A percentile compares a stretch with the other conserved stretches of the same genome.
Conservation (phyloP, 495 filamentous ascomycete genomes). For the Hypoxylon fuscum region DNA sequence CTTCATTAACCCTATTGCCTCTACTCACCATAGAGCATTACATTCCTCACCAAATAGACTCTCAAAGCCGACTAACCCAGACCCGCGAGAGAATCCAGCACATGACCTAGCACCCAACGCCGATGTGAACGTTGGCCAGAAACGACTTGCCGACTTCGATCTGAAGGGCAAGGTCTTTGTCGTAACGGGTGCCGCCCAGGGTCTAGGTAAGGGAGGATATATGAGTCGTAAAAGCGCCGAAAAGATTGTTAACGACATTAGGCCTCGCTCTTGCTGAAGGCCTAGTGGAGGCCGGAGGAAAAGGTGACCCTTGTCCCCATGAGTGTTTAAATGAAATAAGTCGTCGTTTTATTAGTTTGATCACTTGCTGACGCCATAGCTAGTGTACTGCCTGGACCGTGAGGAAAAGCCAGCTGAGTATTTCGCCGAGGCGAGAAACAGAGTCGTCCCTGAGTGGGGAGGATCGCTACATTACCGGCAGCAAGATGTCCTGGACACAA, state of each 20-base stretch:
- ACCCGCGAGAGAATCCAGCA: constrained; percentile 37
- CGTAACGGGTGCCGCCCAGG: constrained; percentile 70
- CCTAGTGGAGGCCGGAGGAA: constrained; percentile 74
- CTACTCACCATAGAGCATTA: constrained; percentile 10
- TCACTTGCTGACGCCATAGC: constrained; percentile 6
- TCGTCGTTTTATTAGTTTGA: background rate
- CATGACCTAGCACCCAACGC: constrained; percentile 31
- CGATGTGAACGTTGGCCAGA: constrained; percentile 37
- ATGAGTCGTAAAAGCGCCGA: too few species aligned
- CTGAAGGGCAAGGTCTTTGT: constrained; percentile 66
- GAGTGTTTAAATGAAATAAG: background rate
- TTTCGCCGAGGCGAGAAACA: constrained; percentile 59
- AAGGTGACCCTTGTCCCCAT: constrained; percentile 53
- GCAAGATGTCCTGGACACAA: constrained; percentile 69
- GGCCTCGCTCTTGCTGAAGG: constrained; percentile 74
- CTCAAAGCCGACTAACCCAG: constrained; percentile 33
- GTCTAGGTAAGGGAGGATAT: too few species aligned
- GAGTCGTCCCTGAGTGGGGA: constrained; percentile 59
- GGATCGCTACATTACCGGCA: constrained; percentile 69
- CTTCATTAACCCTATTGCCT: background rate
- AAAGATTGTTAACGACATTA: too few species aligned
- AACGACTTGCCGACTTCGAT: constrained; percentile 56
- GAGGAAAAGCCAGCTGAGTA: constrained; percentile 58
- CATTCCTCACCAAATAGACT: constrained; percentile 11
- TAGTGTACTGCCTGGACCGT: constrained; percentile 73